A percentile compares a stretch with the other conserved stretches of the same genome.
These are phyloP conservation scores for Mucor velutinosus DNA, from an alignment of 371 early-diverging fungal species.

Conservation along the genomic window DNA sequence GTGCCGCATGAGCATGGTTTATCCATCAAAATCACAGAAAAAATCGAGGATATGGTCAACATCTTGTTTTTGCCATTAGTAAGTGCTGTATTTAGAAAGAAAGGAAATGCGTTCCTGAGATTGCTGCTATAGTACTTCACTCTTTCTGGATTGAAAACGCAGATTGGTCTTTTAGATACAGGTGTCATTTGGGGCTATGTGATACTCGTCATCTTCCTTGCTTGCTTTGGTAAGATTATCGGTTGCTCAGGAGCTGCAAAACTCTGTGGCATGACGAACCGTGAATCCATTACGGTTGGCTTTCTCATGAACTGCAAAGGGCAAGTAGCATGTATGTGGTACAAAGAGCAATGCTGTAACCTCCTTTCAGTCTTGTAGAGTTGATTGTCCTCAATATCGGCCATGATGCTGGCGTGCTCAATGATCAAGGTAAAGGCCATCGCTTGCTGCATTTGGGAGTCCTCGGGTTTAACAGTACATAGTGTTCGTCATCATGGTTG, in stretches of 20 bases:
- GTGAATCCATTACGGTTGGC: slow-evolving; percentile 88
- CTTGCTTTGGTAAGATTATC: slow-evolving; percentile 85
- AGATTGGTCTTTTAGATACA: slow-evolving; percentile 73
- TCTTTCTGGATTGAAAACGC: slow-evolving; percentile 88
- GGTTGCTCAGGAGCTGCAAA: slow-evolving; percentile 80
- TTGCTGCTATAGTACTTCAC: slow-evolving; percentile 74
- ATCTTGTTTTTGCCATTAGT: slow-evolving; percentile 87
- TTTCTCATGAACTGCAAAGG: slow-evolving; percentile 96
- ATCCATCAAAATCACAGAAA: slow-evolving; percentile 83
- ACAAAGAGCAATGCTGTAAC: background rate
- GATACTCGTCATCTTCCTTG: slow-evolving; percentile 72
- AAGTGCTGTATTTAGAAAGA: slow-evolving; percentile 21
- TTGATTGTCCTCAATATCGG: slow-evolving; percentile 93
- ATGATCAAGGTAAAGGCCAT: slow-evolving; percentile 44
- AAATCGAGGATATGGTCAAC: slow-evolving; percentile 88
- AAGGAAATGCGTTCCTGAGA: background rate
- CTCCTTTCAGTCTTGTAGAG: slow-evolving; percentile 71
- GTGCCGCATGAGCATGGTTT: slow-evolving; percentile 89
- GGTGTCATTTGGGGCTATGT: slow-evolving; percentile 79
- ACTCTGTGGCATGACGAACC: slow-evolving; percentile 68
- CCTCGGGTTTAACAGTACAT: background rate
- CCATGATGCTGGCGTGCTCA: slow-evolving; percentile 81
- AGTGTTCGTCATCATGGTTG: slow-evolving; percentile 85
- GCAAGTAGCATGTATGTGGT: slow-evolving; percentile 14
- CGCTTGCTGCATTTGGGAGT: no score